Evolutionary conservation across 1,284 basidiomycete species (phyloP).

Genomic region (Phellinidium pouzarii): DNA sequence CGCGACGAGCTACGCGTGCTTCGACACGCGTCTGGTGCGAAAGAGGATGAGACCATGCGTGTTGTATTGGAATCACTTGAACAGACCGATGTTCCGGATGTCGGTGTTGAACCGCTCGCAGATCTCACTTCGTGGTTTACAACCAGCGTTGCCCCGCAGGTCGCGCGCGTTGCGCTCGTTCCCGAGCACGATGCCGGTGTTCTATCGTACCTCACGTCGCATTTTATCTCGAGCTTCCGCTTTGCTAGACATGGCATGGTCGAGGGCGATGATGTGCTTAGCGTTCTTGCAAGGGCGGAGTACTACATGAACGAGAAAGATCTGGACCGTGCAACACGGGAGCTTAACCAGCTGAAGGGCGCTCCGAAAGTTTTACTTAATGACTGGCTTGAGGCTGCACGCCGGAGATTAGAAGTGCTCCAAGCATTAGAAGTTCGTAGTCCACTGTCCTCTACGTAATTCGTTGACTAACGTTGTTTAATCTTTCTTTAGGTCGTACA

Average conservation of each 20-base stretch:
- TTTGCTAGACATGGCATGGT: conserved; percentile 76
- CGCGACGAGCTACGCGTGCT: conserved; percentile 85
- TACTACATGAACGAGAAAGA: conserved; percentile 89
- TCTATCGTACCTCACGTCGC: conserved; percentile 80
- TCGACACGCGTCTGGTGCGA: conserved; percentile 63
- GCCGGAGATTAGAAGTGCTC: conserved; percentile 84
- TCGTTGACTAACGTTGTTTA: conserved; percentile 6
- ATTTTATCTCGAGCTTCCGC: conserved; percentile 67
- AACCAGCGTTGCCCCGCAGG: conserved; percentile 76
- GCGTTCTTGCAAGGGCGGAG: conserved; percentile 86
- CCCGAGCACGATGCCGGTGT: conserved; percentile 86
- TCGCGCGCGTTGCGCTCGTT: conserved; percentile 85
- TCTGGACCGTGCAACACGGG: conserved; percentile 84
- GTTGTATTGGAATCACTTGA: conserved; percentile 73
- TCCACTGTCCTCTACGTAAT: conserved; percentile 6
- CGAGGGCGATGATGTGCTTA: conserved; percentile 78
- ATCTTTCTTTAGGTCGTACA: conserved; percentile 61
- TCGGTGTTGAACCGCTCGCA: conserved; percentile 87
- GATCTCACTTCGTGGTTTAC: conserved; percentile 89
- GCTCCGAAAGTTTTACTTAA: conserved; percentile 77
- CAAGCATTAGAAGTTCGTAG: conserved; percentile 80
- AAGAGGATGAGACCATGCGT: conserved; percentile 61
- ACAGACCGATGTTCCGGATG: conserved; percentile 65
- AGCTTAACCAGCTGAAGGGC: conserved; percentile 86
- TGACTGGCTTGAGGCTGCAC: conserved; percentile 92